A percentile compares a stretch with the other conserved stretches of the same genome.
Evolutionary conservation across 768 basidiomycete species (phyloP).

Genomic region (Lactifluus pinguis): DNA sequence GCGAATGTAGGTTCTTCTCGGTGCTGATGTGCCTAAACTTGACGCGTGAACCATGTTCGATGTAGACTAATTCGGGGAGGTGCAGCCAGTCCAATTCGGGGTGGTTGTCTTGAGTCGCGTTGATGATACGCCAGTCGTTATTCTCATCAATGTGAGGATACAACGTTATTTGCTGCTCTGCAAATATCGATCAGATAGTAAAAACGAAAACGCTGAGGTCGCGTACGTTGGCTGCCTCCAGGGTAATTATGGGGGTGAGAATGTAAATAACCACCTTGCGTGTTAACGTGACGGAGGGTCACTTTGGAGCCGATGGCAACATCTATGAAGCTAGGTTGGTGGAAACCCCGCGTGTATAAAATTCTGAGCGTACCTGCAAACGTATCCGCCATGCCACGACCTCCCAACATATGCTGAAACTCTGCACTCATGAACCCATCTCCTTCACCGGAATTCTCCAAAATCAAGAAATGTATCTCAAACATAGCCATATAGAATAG

Average conservation of each 20-base stretch:
- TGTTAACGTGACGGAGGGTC: constrained; percentile 84
- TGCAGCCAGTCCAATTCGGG: constrained; percentile 41
- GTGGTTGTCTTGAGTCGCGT: constrained; percentile 46
- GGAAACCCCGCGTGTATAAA: neutral
- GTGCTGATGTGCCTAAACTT: constrained; percentile 76
- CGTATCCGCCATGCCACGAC: constrained; percentile 87
- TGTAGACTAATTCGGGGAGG: constrained; percentile 45
- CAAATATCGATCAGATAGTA: neutral
- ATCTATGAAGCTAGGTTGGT: constrained; percentile 37
- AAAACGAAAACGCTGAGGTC: neutral
- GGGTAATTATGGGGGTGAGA: constrained; percentile 91
- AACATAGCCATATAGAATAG: constrained; percentile 97
- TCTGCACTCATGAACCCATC: constrained; percentile 99
- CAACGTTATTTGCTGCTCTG: constrained; percentile 98
- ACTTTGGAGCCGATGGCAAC: constrained; percentile 78
- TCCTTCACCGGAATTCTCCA: constrained; percentile 88
- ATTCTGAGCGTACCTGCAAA: constrained; percentile 55
- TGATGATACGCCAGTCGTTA: constrained; percentile 84
- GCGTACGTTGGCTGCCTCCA: constrained; percentile 79
- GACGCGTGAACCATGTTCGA: constrained; percentile 60
- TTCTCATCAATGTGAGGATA: constrained; percentile 98
- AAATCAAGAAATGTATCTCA: constrained; percentile 84
- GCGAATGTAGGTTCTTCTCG: constrained; percentile 85
- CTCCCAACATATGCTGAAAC: constrained; percentile 92
- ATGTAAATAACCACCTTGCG: constrained; percentile 98